phyloP scores from a whole-genome alignment of 2,329 filamentous ascomycete genomes.

The Neobulgaria alba region DNA sequence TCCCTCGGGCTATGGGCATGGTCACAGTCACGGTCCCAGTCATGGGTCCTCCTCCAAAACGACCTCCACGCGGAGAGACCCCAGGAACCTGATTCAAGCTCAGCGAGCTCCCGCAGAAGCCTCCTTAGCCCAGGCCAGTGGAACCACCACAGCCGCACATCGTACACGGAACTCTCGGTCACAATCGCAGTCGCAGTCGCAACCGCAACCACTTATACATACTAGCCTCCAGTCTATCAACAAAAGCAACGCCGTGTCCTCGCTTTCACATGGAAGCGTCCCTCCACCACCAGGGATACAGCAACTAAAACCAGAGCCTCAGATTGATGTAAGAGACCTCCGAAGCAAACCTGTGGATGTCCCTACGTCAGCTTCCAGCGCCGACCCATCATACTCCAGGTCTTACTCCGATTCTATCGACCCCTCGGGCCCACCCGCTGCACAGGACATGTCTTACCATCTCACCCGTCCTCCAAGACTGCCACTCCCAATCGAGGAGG shows the following conservation, averaged over 20 bases:
- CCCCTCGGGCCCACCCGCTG: constrained; percentile 34
- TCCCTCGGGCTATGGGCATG: constrained; percentile 23
- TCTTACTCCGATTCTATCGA: constrained; percentile 42
- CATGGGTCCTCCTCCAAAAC: constrained; percentile 12
- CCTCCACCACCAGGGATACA: constrained; percentile 19
- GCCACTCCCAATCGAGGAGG: constrained; percentile 88
- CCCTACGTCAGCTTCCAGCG: constrained; percentile 20
- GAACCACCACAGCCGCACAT: constrained; percentile 24
- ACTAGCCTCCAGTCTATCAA: constrained; percentile 10
- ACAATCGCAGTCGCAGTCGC: constrained; percentile 2
- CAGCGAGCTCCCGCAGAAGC: constrained; percentile 52
- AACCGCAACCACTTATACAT: constrained; percentile 2
- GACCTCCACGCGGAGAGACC: constrained; percentile 30
- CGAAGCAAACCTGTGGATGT: constrained; percentile 53
- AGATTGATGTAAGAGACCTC: constrained; percentile 30
- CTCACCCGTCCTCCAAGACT: constrained; percentile 72
- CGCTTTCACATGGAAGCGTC: constrained; percentile 16
- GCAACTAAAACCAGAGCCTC: constrained; percentile 25
- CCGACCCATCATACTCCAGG: constrained; percentile 19
- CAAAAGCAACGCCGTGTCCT: constrained; percentile 8
- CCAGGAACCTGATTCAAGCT: constrained; percentile 45
- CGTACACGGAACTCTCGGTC: constrained; percentile 22
- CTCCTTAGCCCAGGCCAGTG: constrained; percentile 48
- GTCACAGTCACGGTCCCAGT: neutral
- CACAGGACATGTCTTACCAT: constrained; percentile 47